Base-by-base conservation (phyloP, 2,329 filamentous ascomycete species). In the Colletotrichum sp. region DNA sequence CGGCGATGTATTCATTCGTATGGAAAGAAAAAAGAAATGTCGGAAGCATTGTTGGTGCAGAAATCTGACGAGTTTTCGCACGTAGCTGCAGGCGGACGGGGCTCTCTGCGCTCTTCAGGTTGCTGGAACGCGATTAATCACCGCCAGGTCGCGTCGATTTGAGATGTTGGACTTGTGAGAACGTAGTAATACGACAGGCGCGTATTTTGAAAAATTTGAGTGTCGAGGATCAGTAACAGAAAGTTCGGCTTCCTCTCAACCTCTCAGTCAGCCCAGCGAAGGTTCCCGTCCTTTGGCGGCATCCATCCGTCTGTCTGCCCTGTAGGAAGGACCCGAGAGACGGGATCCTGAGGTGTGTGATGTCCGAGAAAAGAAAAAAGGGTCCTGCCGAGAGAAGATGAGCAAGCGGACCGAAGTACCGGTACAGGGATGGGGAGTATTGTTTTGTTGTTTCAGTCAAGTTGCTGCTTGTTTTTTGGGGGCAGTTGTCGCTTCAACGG, bases 341-440 rank as follows among this genome's bases (percentile, higher is more conserved):
- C 52, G 24, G 66, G 52, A 44, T 26, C 21, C 32, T 32, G 52
- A 59, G 52, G 66, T 32, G 49, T 68, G 4, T 4, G 52, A 68
- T 60, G 32, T 21, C 52, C 32, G 34, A 24, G n/a, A 44, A 52
- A 21, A 32, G 28, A 44, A 28, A 44, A 28, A 44, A 32, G 32
- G 71, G 32, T 65, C 44, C 52, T 62, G 26, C 34, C 52, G 32
- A 28, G 44, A 7, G n/a, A 49, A 49, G 44, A 49, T 21, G 26
- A 72, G 57, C 57, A 73, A 59, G 70, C 24, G 70, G 18, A 18
- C 57, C 49, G 63, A 65, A 69, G 65, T 76, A 26, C 59, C 65
- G 70, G 30, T 34, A 60, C 74, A 57, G 24, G 70, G 74, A 68
- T 76, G 70, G 34, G 34, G 21, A 49, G 21, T 76, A 28, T 64